Base-by-base conservation (phyloP, 768 basidiomycete genomes). In the Pleurotus cornucopiae region DNA sequence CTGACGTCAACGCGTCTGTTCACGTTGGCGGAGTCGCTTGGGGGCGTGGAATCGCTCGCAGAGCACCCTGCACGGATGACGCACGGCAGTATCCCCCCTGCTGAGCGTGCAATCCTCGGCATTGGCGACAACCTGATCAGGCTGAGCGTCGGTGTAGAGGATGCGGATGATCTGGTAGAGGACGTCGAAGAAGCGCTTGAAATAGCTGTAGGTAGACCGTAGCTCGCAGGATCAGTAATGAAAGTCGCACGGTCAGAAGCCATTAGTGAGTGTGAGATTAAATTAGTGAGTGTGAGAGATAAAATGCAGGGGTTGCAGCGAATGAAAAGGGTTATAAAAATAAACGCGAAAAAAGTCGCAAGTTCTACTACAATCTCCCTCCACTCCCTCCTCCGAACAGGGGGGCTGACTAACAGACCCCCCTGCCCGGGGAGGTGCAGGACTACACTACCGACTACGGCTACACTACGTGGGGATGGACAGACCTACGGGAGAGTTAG, bases 31-130 rank as follows among this genome's bases (percentile, higher is more conserved):
- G 94, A 95, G 78, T 86, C 83, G 21, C 71, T 98, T 4, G 96
- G 96, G 1, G 96, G 94, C 0, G 91, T 97, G 4, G 96, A 98
- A 78, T 88, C 85, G 67, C 71, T 98, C 34, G 89, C 90, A 0
- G 94, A 98, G 69, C 78, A 89, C 45, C 95, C 94, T 0, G 84
- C 86, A 44, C 74, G 76, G 70, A 97, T 97, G 94, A 96, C 93
- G 6, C 95, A 97, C 67, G 86, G 82, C 1, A 81, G 81, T 49
- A 83, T 92, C 47, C 86, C 91, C 0, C 77, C 79, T 21, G 82
- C 69, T 1, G 88, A 91, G 69, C 75, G 92, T 9, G 81, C 74
- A 25, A 49, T 71, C 12, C 72, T 94, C 25, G 94, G 95, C 1
- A 92, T 98, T 58, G 83, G 82, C 4, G 86, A 86, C 16, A 82